A percentile compares a stretch with the other conserved stretches of the same genome.
phyloP scores from a whole-genome alignment of 345 rosid species.

The Citrus medica region DNA sequence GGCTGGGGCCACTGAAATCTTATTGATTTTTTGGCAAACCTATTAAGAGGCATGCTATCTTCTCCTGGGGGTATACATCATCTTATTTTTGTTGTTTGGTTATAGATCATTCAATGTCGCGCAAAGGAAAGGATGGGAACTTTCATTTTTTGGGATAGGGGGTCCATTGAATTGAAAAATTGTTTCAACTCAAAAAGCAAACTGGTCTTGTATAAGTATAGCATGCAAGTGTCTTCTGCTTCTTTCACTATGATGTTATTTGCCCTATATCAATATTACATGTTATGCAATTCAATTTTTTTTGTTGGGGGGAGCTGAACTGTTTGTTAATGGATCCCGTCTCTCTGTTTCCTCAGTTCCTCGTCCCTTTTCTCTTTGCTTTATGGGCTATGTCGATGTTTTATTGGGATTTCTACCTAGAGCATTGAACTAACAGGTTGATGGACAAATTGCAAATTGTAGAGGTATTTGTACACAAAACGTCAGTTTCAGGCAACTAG shows the following conservation, averaged over 20 bases:
- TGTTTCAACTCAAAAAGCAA: neutral
- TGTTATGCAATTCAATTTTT: neutral
- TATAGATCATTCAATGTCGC: neutral
- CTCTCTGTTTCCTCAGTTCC: neutral
- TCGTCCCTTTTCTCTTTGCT: neutral
- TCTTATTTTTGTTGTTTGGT: neutral
- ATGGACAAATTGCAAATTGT: neutral
- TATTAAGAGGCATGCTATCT: neutral
- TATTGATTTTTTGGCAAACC: neutral
- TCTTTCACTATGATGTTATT: neutral
- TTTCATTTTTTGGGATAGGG: neutral
- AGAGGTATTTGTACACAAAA: neutral
- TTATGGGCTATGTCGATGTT: neutral
- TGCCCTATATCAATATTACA: neutral
- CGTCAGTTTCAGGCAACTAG: neutral
- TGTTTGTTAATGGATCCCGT: neutral
- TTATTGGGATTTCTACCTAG: neutral
- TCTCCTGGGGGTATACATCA: neutral
- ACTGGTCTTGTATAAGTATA: neutral
- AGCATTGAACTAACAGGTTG: neutral
- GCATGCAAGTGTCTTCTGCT: neutral
- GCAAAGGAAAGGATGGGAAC: neutral
- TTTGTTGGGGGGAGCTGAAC: neutral
- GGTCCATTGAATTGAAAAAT: neutral
- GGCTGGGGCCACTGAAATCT: neutral